A percentile compares a stretch with the other conserved stretches of the same genome.
Conservation (phyloP, 2,329 filamentous ascomycete genomes). For the Trichoderma brevicompactum region DNA sequence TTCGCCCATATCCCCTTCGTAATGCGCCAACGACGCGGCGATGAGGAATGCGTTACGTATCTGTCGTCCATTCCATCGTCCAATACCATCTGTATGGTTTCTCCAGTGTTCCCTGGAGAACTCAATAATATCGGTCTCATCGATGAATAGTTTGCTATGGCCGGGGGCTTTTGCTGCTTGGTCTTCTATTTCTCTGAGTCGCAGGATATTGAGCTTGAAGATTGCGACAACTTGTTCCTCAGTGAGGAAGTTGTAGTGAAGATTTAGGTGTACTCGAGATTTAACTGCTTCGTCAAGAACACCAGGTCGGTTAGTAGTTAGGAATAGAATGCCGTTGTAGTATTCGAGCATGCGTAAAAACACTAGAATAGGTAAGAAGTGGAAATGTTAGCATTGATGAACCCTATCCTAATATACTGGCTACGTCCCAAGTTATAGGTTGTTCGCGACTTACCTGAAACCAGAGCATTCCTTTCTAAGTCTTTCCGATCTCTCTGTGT, state of each 20-base stretch:
- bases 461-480: slow-evolving; percentile 40
- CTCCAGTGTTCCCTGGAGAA: slow-evolving; percentile 10
- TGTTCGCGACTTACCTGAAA: slow-evolving; percentile 34
- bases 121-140: neutral
- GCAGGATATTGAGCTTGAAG: slow-evolving; percentile 28
- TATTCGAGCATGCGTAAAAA: slow-evolving; percentile 45
- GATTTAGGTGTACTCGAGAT: slow-evolving; percentile 42
- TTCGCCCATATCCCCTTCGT: slow-evolving; percentile 11
- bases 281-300: slow-evolving; percentile 45
- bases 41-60: slow-evolving; percentile 32
- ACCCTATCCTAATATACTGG: neutral
- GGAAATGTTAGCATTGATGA: neutral
- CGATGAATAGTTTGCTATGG: slow-evolving; percentile 6
- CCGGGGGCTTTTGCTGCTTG: slow-evolving; percentile 23
- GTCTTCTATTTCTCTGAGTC: slow-evolving; percentile 34
- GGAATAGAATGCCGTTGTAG: slow-evolving; percentile 43
- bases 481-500: slow-evolving; percentile 34
- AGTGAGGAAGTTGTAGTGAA: slow-evolving; percentile 36
- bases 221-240: slow-evolving; percentile 29
- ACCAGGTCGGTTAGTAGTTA: slow-evolving; percentile 44
- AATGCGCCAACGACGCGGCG: slow-evolving; percentile 16
- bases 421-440: too few relatives aligned
- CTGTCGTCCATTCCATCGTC: slow-evolving; percentile 31
- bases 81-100: slow-evolving; percentile 12
- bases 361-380: slow-evolving; percentile 32